phyloP scores from a whole-genome alignment of 371 early-diverging fungal genomes.

The Nematocida sp. region DNA sequence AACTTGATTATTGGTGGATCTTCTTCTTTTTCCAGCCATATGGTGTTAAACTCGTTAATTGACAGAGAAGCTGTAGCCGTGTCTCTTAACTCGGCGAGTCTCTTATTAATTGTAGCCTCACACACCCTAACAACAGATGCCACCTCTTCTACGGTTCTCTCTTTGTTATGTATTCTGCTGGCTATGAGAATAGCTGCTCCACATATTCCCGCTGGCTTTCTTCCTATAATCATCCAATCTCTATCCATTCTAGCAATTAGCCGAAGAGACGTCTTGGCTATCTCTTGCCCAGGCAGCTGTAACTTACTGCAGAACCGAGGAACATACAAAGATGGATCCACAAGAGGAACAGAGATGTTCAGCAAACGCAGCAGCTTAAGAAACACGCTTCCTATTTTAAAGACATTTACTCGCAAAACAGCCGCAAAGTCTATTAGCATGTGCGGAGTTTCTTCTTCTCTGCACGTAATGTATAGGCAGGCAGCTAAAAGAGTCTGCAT shows the following conservation, averaged over 20 bases:
- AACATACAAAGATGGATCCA: slow-evolving; percentile 91
- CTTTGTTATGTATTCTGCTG: slow-evolving; percentile 83
- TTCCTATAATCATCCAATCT: slow-evolving; percentile 91
- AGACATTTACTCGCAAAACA: slow-evolving; percentile 75
- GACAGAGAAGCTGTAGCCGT: slow-evolving; percentile 80
- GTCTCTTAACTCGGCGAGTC: slow-evolving; percentile 78
- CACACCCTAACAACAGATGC: slow-evolving; percentile 84
- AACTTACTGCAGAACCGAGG: slow-evolving; percentile 81
- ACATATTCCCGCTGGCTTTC: slow-evolving; percentile 94
- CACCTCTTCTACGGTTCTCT: slow-evolving; percentile 78
- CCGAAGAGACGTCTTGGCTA: slow-evolving; percentile 75
- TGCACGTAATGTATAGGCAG: slow-evolving; percentile 89
- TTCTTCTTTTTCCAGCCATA: slow-evolving; percentile 77
- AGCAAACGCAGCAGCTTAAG: slow-evolving; percentile 74
- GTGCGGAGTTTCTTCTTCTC: slow-evolving; percentile 77
- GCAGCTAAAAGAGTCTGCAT: slow-evolving; percentile 79
- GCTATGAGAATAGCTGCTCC: slow-evolving; percentile 87
- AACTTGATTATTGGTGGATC: slow-evolving; percentile 78
- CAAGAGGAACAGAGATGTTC: slow-evolving; percentile 74
- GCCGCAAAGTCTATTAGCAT: slow-evolving; percentile 97
- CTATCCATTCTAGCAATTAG: slow-evolving; percentile 87
- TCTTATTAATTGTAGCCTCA: slow-evolving; percentile 77
- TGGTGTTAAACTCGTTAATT: slow-evolving; percentile 76
- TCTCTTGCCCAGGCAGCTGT: slow-evolving; percentile 78
- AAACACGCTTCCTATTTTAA: slow-evolving; percentile 83